phyloP scores from a whole-genome alignment of 768 basidiomycete genomes.

The Panellus pusillus region DNA sequence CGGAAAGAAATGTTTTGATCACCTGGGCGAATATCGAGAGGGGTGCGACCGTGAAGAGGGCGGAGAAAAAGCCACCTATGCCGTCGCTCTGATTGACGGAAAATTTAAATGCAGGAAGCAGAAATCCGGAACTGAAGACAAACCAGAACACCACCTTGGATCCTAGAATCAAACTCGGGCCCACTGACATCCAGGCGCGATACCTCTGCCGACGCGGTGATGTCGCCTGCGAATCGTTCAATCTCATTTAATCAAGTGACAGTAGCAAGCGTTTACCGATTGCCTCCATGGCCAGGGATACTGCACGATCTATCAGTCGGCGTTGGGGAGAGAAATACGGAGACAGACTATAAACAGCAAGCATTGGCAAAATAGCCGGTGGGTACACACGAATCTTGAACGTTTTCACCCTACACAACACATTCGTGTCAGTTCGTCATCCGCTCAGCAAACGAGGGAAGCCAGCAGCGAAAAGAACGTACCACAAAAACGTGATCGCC shows the following conservation, averaged over 20 bases:
- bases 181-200: slow-evolving; percentile 63
- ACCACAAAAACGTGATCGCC: slow-evolving; percentile 81
- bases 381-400: slow-evolving; percentile 16
- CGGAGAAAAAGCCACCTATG: slow-evolving; percentile 77
- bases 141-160: slow-evolving; percentile 80
- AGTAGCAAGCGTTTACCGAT: not conserved
- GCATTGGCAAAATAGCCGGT: slow-evolving; percentile 33
- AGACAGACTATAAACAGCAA: slow-evolving; percentile 37
- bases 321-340: not conserved
- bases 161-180: slow-evolving; percentile 73
- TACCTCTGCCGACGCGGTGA: slow-evolving; percentile 47
- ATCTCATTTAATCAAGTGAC: no score
- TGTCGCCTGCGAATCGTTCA: not conserved
- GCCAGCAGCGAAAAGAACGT: not conserved
- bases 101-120: no score
- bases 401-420: slow-evolving; percentile 19
- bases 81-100: slow-evolving; percentile 58
- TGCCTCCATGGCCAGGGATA: slow-evolving; percentile 16
- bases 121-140: no score
- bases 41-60: slow-evolving; percentile 78
- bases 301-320: not conserved
- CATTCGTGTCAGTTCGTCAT: not conserved
- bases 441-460: not conserved
- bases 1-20: no score
- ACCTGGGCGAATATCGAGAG: slow-evolving; percentile 76